Evolutionary conservation across 768 basidiomycete genomes (phyloP).

Genomic region (Boletus speciosus): DNA sequence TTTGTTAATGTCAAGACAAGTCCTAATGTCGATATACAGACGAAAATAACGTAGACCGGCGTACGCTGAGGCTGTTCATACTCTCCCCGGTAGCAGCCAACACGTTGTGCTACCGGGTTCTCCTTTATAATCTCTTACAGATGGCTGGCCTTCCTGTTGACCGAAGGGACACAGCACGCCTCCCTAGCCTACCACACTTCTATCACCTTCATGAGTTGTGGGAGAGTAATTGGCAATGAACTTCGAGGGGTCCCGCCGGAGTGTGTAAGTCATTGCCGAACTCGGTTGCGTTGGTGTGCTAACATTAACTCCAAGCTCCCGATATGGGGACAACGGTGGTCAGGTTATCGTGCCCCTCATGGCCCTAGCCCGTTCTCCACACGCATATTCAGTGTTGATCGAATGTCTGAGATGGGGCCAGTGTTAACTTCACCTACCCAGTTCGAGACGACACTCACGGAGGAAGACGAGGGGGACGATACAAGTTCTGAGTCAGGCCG

Average conservation of each 20-base stretch:
- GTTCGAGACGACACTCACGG: conserved; percentile 14
- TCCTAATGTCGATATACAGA: conserved; percentile 10
- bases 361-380: conserved; percentile 28
- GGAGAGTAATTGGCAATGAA: conserved; percentile 30
- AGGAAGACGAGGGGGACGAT: conserved; percentile 21
- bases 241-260: conserved; percentile 30
- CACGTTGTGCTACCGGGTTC: conserved; percentile 21
- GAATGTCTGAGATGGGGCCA: conserved; percentile 21
- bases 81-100: conserved; percentile 13
- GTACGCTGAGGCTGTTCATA: conserved; percentile 25
- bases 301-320: conserved; percentile 22
- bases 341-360: conserved; percentile 18
- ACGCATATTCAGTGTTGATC: conserved; percentile 16
- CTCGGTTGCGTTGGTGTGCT: conserved; percentile 1
- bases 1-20: conserved; percentile 23
- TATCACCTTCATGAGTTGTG: conserved; percentile 21
- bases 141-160: conserved; percentile 18
- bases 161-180: conserved; percentile 14
- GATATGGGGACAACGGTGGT: conserved; percentile 33
- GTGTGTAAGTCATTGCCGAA: conserved; percentile 20
- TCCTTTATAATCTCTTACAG: conserved; percentile 25
- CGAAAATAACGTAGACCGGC: conserved; percentile 18
- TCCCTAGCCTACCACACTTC: conserved; percentile 16
- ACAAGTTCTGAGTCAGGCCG: conserved; percentile 12
- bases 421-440: conserved; percentile 20